Percentiles rank a stretch among this genome's conserved stretches.
These are phyloP conservation scores for Cucurbitaria berberidis DNA, from an alignment of 2,329 filamentous ascomycete genomes.

Conservation along the genomic window DNA sequence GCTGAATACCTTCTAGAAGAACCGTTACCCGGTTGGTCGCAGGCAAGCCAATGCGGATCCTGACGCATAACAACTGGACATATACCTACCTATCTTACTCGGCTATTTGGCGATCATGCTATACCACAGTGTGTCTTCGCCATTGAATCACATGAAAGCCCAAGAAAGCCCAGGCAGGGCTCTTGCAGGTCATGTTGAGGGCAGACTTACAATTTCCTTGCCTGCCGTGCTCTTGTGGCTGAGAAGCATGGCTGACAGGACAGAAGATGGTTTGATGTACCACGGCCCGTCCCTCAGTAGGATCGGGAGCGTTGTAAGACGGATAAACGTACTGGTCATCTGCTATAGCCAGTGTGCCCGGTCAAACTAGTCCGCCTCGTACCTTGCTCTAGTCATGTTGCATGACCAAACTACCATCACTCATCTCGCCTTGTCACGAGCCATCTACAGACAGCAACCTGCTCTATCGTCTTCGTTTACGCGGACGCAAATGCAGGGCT, in stretches of 20 bases:
- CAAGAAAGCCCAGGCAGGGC: too few relatives aligned
- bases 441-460: conserved; percentile 22
- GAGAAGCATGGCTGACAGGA: conserved; percentile 11
- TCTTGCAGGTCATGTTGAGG: conserved; percentile 14
- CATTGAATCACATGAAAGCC: conserved; percentile 40
- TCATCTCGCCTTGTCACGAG: conserved; percentile 35
- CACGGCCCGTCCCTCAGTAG: conserved; percentile 40
- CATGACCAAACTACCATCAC: conserved; percentile 30
- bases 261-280: conserved; percentile 16
- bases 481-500: conserved; percentile 27
- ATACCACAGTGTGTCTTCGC: conserved; percentile 28
- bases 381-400: conserved; percentile 23
- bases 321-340: conserved; percentile 21
- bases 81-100: conserved; percentile 40
- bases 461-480: conserved; percentile 17
- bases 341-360: conserved; percentile 26
- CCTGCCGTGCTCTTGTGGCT: background rate
- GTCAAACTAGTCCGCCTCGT: conserved; percentile 19
- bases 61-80: conserved; percentile 37
- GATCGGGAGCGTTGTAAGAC: conserved; percentile 31
- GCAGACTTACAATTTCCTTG: conserved; percentile 2
- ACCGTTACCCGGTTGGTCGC: conserved; percentile 29
- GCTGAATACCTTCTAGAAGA: conserved; percentile 35
- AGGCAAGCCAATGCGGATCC: conserved; percentile 30
- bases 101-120: conserved; percentile 46